Conservation (phyloP, 2,329 filamentous ascomycete species). For the Emericellopsis cladophorae region DNA sequence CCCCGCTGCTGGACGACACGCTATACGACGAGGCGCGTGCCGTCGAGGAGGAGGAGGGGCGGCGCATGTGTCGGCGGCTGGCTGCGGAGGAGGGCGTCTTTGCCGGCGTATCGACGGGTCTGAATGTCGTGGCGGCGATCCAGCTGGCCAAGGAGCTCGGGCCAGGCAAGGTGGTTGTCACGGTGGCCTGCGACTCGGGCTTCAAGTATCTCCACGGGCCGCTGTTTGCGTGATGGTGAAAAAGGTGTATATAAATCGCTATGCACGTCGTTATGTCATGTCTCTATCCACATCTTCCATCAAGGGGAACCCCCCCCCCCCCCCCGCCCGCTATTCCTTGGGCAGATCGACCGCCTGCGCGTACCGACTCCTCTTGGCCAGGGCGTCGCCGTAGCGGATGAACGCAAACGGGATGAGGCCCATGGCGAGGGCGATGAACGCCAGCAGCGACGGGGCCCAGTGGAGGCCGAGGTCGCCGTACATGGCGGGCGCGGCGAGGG, state of each 20-base stretch:
- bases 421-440: slow-evolving; percentile 15
- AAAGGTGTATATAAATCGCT: too few relatives aligned
- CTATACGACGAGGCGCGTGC: slow-evolving; percentile 3
- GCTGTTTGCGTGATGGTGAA: not conserved
- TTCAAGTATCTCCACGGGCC: slow-evolving; percentile 3
- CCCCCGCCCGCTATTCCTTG: too few relatives aligned
- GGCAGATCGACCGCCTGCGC: not conserved
- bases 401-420: slow-evolving; percentile 18
- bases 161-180: slow-evolving; percentile 1
- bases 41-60: slow-evolving; percentile 1
- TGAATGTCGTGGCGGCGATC: not conserved
- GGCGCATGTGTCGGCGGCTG: slow-evolving; percentile 3
- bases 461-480: slow-evolving; percentile 17
- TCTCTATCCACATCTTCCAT: too few relatives aligned
- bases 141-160: slow-evolving; percentile 3
- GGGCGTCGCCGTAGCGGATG: slow-evolving; percentile 15
- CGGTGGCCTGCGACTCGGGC: slow-evolving; percentile 3
- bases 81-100: slow-evolving; percentile 2
- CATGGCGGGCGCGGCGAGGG: slow-evolving; percentile 18
- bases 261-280: too few relatives aligned
- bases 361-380: slow-evolving; percentile 12
- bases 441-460: slow-evolving; percentile 21
- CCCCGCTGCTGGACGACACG: slow-evolving; percentile 1
- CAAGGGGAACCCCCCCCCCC: too few relatives aligned
- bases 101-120: not conserved